Evolutionary conservation across 805 yeast genomes (phyloP), one percentile per base, ranked within the genome.

Genomic region (Saturnispora silvae): DNA sequence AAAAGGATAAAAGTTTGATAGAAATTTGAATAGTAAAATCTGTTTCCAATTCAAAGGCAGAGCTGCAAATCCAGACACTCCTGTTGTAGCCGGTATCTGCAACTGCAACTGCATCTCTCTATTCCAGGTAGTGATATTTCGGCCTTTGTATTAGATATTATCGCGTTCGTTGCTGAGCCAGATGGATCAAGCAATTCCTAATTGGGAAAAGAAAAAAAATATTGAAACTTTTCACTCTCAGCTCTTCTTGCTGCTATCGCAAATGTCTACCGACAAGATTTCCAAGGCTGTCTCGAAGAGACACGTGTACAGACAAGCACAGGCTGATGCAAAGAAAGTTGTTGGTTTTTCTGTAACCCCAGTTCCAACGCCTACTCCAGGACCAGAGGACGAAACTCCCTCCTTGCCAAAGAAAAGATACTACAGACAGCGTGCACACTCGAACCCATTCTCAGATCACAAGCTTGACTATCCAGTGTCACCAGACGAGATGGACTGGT

Each of bases 391-490:
- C n/a, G 47, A 47, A 19, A 40, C 40, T 14, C 40, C 45, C 20
- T 44, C 51, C 18, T 63, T 86, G 35, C 96, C 96, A 35, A 72
- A 77, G 52, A 81, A 92, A 57, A 71, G 92, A 49, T 92, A 71
- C 54, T 92, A 92, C 58, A 73, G 98, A 56, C 98, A 92, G 61
- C 67, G 98, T 60, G 98, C 98, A 1, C 98, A 92, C 55, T 86
- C 96, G 2, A 92, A 92, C 54, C 97, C 97, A 17, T 92, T 92
- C 52, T 82, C 95, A 15, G 98, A 92, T 60, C 98, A 92, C 58
- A 74, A 79, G 49, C 66, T 92, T 31, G 95, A 84, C 43, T 92
- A 92, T 50, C 97, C 98, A 16, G 56, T 60, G 29, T 67, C 73
- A 16, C 98, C 98, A 4, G 72, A 67, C 27, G 70, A 65, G 19